Conservation (phyloP, 768 basidiomycete genomes). For the Termitomyces sp. region DNA sequence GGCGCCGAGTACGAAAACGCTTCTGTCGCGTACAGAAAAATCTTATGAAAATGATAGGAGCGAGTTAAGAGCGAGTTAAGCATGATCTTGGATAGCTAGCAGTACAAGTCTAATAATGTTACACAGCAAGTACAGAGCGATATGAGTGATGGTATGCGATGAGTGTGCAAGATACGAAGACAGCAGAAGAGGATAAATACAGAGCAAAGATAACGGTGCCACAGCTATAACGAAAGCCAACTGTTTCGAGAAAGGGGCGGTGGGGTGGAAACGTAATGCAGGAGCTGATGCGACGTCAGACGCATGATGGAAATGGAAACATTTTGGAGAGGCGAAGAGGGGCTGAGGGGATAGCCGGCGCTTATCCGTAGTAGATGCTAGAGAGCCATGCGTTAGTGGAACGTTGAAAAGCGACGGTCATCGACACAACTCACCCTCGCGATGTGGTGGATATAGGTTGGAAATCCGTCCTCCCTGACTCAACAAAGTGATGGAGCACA, state of each 20-base stretch:
- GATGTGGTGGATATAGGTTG: constrained; percentile 79
- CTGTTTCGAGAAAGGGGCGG: constrained; percentile 3
- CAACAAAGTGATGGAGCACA: constrained; percentile 70
- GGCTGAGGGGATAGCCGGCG: constrained; percentile 3
- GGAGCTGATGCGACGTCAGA: constrained; percentile 13
- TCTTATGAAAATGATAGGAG: too few species aligned
- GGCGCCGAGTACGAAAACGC: background rate
- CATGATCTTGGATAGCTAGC: background rate
- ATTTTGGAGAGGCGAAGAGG: constrained; percentile 2
- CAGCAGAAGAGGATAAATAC: constrained; percentile 18
- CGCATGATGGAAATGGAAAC: constrained; percentile 19
- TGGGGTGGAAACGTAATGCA: constrained; percentile 4
- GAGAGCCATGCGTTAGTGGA: constrained; percentile 8
- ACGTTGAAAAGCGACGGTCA: constrained; percentile 10
- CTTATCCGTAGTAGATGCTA: constrained; percentile 46
- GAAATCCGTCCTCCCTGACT: constrained; percentile 73
- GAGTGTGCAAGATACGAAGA: constrained; percentile 10
- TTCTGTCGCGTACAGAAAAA: background rate
- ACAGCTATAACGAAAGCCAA: background rate
- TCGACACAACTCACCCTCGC: constrained; percentile 54
- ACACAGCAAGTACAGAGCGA: constrained; percentile 19
- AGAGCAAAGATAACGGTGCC: background rate
- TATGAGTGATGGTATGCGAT: constrained; percentile 15
- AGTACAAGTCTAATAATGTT: constrained; percentile 12
- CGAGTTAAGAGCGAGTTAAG: background rate